These are phyloP conservation scores for Sordariomycetes sp. DNA, from an alignment of 2,329 filamentous ascomycete genomes.

Conservation along the genomic window DNA sequence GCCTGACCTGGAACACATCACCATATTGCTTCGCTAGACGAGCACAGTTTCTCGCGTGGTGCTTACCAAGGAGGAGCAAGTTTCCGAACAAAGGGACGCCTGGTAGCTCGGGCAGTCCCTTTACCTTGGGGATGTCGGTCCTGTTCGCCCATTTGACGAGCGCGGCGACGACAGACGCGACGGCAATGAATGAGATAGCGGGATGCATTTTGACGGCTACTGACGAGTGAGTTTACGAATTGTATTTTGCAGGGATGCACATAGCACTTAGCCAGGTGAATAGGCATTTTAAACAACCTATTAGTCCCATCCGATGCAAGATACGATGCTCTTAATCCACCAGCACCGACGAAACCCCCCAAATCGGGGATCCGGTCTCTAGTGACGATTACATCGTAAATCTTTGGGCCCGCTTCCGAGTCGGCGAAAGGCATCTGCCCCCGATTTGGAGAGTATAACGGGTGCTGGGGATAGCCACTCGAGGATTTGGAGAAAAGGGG, in stretches of 20 bases:
- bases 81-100: constrained; percentile 54
- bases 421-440: background rate
- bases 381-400: no score
- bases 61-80: constrained; percentile 45
- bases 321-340: background rate
- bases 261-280: background rate
- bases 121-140: constrained; percentile 50
- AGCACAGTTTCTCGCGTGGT: constrained; percentile 42
- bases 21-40: constrained; percentile 51
- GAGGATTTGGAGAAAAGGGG: background rate
- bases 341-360: background rate
- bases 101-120: constrained; percentile 49
- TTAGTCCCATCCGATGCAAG: background rate
- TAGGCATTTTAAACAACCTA: background rate
- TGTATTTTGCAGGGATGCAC: background rate
- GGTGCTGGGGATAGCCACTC: background rate
- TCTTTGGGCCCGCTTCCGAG: no score
- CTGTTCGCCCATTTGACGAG: constrained; percentile 22
- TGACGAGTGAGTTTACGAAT: background rate
- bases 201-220: background rate
- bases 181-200: background rate
- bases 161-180: background rate
- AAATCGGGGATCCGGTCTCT: background rate
- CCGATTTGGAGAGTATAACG: background rate
- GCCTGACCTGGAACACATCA: constrained; percentile 52